Evolutionary conservation across 139 green algal species (phyloP).

Genomic region (Nannochloris sp.): DNA sequence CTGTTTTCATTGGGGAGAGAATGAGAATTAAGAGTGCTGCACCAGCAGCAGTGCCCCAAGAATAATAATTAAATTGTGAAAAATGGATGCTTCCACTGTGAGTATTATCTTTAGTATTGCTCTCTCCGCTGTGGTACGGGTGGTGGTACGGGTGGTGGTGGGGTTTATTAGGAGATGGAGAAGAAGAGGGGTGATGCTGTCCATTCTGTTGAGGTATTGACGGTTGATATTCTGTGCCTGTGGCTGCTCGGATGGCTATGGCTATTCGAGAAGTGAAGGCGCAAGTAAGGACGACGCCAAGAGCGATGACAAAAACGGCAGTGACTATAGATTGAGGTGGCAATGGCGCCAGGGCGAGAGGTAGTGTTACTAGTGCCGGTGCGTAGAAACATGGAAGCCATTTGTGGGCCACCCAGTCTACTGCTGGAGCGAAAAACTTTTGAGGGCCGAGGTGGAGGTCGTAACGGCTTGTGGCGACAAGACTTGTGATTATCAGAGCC

Average conservation of each 20-base stretch:
- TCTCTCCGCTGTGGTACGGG: too few species aligned
- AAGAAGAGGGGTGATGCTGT: too few species aligned
- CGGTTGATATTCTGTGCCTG: not conserved
- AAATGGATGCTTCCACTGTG: conserved; percentile 39
- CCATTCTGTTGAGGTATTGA: not conserved
- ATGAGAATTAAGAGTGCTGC: not conserved
- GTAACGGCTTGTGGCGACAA: not conserved
- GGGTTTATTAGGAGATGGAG: too few species aligned
- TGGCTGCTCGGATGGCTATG: not conserved
- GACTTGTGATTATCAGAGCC: not conserved
- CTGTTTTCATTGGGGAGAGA: not conserved
- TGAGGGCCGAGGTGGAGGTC: not conserved
- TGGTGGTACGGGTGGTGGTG: too few species aligned
- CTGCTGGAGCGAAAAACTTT: conserved; percentile 29
- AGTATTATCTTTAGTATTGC: conserved; percentile 27
- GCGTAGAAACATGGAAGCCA: conserved; percentile 91
- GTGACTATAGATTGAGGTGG: not conserved
- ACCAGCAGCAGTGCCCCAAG: not conserved
- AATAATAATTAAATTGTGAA: conserved; percentile 37
- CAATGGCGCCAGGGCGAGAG: conserved; percentile 57
- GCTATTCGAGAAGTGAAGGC: not conserved
- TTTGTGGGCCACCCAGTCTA: conserved; percentile 69
- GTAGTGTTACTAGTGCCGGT: conserved; percentile 73
- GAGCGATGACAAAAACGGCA: not conserved
- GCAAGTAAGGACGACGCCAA: conserved; percentile 3